Evolutionary conservation across 2,329 filamentous ascomycete genomes (phyloP).

Genomic region (Penicillium sp.): DNA sequence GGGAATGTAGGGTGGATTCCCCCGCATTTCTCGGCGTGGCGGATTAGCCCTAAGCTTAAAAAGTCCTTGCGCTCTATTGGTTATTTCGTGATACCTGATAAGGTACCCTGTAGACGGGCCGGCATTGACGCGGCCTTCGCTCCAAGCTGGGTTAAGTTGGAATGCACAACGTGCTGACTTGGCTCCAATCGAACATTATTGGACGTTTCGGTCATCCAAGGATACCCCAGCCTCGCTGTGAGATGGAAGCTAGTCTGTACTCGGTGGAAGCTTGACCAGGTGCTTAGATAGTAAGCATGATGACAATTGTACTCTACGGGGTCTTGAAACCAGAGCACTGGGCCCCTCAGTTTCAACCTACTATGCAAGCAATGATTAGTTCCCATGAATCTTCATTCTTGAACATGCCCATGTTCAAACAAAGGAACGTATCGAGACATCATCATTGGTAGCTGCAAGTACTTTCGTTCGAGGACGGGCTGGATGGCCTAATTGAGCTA

Average conservation of each 20-base stretch:
- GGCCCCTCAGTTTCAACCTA: too few species aligned
- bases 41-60: neutral
- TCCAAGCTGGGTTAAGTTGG: neutral
- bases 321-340: neutral
- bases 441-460: too few species aligned
- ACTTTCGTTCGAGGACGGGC: neutral
- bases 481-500: neutral
- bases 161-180: neutral
- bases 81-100: neutral
- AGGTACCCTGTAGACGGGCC: neutral
- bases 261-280: neutral
- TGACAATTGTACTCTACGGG: neutral
- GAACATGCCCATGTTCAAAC: neutral
- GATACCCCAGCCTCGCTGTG: neutral
- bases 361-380: neutral
- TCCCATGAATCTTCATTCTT: neutral
- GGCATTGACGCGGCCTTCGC: neutral
- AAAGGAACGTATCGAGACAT: neutral
- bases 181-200: neutral
- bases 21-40: conserved; percentile 1
- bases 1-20: conserved; percentile 1
- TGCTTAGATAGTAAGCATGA: neutral
- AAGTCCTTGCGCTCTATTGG: neutral
- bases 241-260: neutral
- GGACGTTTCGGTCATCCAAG: neutral